A percentile compares a stretch with the other conserved stretches of the same genome.
Conservation (phyloP, 495 filamentous ascomycete species). For the Cercophora newfieldiana region DNA sequence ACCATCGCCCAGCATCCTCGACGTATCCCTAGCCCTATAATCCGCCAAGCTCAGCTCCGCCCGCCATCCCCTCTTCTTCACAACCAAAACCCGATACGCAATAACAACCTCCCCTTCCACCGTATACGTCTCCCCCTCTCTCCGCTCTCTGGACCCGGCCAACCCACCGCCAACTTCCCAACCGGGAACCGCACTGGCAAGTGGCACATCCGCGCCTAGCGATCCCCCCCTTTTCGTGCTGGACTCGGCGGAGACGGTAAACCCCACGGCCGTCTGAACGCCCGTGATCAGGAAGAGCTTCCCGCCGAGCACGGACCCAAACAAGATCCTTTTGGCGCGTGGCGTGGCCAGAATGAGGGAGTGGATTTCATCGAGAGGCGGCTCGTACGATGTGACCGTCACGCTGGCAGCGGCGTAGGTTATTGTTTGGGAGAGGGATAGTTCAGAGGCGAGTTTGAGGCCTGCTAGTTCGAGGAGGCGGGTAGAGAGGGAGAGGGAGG, state of each 20-base stretch:
- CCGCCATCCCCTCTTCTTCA: background rate
- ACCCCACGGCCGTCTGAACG: background rate
- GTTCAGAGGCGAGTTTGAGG: background rate
- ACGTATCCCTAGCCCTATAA: background rate
- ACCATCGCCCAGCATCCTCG: slow-evolving; percentile 5
- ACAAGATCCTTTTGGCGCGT: background rate
- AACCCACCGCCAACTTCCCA: background rate
- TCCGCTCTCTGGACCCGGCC: background rate
- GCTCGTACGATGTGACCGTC: background rate
- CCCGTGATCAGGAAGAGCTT: background rate
- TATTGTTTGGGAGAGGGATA: background rate
- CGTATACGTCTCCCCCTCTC: background rate
- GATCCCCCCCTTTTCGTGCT: background rate
- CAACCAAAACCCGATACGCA: slow-evolving; percentile 2
- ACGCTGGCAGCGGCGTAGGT: background rate
- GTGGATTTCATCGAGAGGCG: background rate
- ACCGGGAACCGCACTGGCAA: background rate
- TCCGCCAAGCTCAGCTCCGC: slow-evolving; percentile 1
- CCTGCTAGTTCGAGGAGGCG: background rate
- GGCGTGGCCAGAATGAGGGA: background rate
- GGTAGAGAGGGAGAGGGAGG: background rate
- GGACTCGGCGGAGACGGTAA: background rate
- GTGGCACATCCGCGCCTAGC: background rate
- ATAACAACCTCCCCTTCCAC: slow-evolving; percentile 5
- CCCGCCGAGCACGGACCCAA: background rate